phyloP scores from a whole-genome alignment of 768 basidiomycete species.

The Pulveroboletus ravenelii region DNA sequence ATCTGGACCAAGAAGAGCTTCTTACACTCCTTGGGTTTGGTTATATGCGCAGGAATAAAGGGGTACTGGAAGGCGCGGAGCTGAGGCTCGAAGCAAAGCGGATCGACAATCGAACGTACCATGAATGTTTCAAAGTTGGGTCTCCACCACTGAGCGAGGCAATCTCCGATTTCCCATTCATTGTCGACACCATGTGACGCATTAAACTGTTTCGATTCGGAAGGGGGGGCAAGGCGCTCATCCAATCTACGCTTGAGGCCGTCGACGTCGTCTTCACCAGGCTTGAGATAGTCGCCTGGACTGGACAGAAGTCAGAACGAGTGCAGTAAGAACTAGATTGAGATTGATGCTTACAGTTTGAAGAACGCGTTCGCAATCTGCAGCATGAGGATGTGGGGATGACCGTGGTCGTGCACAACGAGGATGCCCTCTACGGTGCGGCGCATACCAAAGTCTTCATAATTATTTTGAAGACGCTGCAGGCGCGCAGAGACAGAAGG shows the following conservation, averaged over 20 bases:
- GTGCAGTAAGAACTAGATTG: neutral
- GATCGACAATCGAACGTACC: slow-evolving; percentile 47
- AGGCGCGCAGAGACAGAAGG: slow-evolving; percentile 92
- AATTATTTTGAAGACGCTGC: slow-evolving; percentile 92
- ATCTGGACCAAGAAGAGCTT: slow-evolving; percentile 93
- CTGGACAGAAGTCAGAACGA: slow-evolving; percentile 34
- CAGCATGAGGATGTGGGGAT: slow-evolving; percentile 95
- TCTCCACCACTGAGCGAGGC: slow-evolving; percentile 97
- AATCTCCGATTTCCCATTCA: slow-evolving; percentile 96
- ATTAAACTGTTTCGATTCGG: slow-evolving; percentile 71
- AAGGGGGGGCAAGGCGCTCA: slow-evolving; percentile 79
- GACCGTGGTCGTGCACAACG: slow-evolving; percentile 93
- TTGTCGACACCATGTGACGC: slow-evolving; percentile 72
- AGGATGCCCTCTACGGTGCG: slow-evolving; percentile 78
- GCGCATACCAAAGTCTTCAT: slow-evolving; percentile 96
- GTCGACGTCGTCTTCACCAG: slow-evolving; percentile 88
- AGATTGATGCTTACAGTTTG: slow-evolving; percentile 70
- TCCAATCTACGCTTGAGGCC: slow-evolving; percentile 88
- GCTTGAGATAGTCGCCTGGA: slow-evolving; percentile 98
- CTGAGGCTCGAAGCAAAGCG: neutral
- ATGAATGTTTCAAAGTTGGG: slow-evolving; percentile 99
- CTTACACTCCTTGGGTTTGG: slow-evolving; percentile 97
- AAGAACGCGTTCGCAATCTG: slow-evolving; percentile 99
- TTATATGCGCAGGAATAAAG: slow-evolving; percentile 91
- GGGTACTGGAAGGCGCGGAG: slow-evolving; percentile 59